A percentile compares a stretch with the other conserved stretches of the same genome.
Conservation (phyloP, 129 eudicot genomes). For the Flaveria ramosissima region DNA sequence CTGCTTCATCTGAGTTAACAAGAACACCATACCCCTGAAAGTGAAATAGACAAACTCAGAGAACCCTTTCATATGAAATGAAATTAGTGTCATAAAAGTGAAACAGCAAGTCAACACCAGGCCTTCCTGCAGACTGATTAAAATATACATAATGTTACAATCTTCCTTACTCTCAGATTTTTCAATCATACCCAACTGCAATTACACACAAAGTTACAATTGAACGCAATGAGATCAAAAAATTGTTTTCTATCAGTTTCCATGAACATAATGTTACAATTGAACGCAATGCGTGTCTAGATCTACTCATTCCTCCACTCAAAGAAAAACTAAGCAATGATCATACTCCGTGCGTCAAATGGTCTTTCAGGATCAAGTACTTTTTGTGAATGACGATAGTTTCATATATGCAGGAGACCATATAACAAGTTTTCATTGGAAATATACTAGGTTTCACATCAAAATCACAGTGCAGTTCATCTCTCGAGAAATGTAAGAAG, state of each 20-base stretch:
- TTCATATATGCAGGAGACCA: neutral
- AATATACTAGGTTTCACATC: neutral
- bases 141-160: neutral
- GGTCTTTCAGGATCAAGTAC: neutral
- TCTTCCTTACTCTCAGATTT: neutral
- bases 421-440: neutral
- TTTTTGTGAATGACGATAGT: neutral
- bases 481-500: neutral
- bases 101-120: conserved; percentile 3
- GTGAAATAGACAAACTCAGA: conserved; percentile 32
- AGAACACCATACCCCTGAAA: conserved; percentile 84
- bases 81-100: neutral
- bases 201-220: neutral
- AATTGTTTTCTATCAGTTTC: neutral
- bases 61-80: conserved; percentile 12
- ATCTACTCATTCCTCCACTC: neutral
- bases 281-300: neutral
- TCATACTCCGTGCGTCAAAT: no score
- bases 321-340: no score
- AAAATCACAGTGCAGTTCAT: neutral
- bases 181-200: neutral
- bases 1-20: conserved; percentile 93
- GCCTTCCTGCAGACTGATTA: neutral
- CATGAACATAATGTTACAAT: no score
- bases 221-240: neutral